Base-by-base conservation (phyloP, 768 basidiomycete genomes). In the Panaeolus cyanescens region DNA sequence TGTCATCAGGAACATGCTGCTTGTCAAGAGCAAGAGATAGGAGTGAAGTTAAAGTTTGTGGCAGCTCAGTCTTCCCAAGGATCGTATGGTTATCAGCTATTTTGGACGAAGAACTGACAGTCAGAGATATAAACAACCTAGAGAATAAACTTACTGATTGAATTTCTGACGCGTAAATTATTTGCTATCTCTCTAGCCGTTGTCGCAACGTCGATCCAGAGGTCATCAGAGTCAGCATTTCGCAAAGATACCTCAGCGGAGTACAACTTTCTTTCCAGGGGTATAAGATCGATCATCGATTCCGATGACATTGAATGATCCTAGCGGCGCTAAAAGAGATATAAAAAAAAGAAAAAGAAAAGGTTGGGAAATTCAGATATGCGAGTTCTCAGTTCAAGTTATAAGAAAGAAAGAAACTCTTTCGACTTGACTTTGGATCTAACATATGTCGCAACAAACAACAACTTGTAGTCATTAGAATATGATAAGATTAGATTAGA, bases 71-170 rank as follows among this genome's bases (percentile, higher is more conserved):
- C 68, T 76, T 78, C 58, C 92, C 93, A 30, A 94, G 80, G 55
- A 79, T 70, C 10, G 89, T 84, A 72, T 91, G 92, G 63, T 86
- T 83, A 70, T 93, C 91, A 64, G 83, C 90, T 90, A 70, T 28
- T 28, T 5, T 20, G 25, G 4, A 13, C 55, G 59, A 50, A 53
- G 22, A 3, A 63, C 56, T 65, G 63, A 59, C 32, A 62, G 64
- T 45, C 59, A 34, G 33, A 42, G 59, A 12, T 55, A 34, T 50
- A 45, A 45, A 25, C 13, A 63, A 30, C 19, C 9, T 30, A 22
- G 33, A 54, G 30, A 59, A 25, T 17, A 45, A 30, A 56, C 79
- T 50, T 58, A 86, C 88, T 82, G 72, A 79, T 62, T 32, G 77
- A 77, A 68, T 87, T 83, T 70, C 80, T 83, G 57, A 81, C 73